phyloP scores from a whole-genome alignment of 495 filamentous ascomycete species.

The Entonaema liquescens region DNA sequence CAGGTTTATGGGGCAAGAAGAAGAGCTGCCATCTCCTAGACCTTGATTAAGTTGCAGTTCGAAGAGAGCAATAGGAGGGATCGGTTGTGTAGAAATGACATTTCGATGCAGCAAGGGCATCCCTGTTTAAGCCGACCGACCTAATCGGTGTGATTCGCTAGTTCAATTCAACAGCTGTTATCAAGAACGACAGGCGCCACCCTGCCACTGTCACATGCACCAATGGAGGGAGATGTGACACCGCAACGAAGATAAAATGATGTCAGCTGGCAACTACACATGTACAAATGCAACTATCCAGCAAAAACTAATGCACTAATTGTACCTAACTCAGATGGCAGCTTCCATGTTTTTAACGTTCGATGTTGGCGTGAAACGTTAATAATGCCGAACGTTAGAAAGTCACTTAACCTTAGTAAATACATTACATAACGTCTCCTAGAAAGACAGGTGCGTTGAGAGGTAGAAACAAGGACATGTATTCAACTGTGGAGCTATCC shows the following conservation, averaged over 20 bases:
- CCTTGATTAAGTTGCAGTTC: conserved; percentile 6
- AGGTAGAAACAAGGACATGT: no score
- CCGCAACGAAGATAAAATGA: conserved; percentile 28
- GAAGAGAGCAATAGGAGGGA: conserved; percentile 1
- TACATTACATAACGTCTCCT: not conserved
- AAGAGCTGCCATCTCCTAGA: conserved; percentile 37
- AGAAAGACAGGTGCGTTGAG: not conserved
- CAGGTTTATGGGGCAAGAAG: conserved; percentile 27
- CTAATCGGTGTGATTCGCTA: conserved; percentile 15
- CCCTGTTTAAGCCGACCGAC: conserved; percentile 14
- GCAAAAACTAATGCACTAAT: not conserved
- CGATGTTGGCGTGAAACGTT: not conserved
- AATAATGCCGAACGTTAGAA: not conserved
- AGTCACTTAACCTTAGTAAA: not conserved
- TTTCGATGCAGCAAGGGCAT: conserved; percentile 32
- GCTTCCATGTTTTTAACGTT: not conserved
- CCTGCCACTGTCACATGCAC: conserved; percentile 45
- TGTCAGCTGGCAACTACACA: conserved; percentile 41
- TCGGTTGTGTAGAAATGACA: conserved; percentile 36
- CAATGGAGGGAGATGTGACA: conserved; percentile 35
- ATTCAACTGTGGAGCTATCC: not conserved
- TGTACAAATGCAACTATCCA: conserved; percentile 32
- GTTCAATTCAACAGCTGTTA: conserved; percentile 35
- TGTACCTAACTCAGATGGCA: not conserved
- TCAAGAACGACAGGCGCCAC: conserved; percentile 30